These are phyloP conservation scores for Aspergillus ochraceus DNA, from an alignment of 2,329 filamentous ascomycete genomes.

Conservation along the genomic window DNA sequence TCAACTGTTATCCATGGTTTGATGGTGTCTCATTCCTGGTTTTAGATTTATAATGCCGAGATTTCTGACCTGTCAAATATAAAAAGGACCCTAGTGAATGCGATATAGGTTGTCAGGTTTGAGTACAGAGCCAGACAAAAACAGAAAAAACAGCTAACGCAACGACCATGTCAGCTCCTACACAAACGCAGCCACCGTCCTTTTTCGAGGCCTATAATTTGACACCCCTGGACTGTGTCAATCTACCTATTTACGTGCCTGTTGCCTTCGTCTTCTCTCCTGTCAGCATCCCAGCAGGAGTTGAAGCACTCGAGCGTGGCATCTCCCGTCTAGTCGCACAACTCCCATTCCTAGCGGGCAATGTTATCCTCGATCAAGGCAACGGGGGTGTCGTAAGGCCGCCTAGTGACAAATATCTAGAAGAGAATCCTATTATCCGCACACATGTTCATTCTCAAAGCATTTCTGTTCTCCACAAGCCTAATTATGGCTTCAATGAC, in stretches of 20 bases:
- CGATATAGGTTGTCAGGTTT: neutral
- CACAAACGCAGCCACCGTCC: neutral
- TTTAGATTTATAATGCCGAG: too few species aligned
- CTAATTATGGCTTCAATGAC: neutral
- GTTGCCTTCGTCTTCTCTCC: neutral
- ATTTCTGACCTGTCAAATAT: too few species aligned
- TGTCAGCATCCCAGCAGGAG: neutral
- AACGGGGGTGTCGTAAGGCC: neutral
- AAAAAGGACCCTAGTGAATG: too few species aligned
- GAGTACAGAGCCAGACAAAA: neutral
- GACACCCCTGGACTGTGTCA: neutral
- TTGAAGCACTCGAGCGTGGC: neutral
- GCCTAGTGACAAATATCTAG: neutral
- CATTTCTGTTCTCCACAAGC: neutral
- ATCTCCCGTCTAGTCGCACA: neutral
- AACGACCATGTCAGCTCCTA: neutral
- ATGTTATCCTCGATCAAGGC: neutral
- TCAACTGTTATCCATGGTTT: too few species aligned
- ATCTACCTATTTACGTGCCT: neutral
- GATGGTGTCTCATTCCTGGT: too few species aligned
- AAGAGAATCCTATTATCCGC: neutral
- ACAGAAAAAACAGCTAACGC: neutral
- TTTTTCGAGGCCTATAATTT: neutral
- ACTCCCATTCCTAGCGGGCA: neutral
- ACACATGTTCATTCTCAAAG: neutral